phyloP scores from a whole-genome alignment of 257 asterid genomes.

The Ocimum tenuiflorum region DNA sequence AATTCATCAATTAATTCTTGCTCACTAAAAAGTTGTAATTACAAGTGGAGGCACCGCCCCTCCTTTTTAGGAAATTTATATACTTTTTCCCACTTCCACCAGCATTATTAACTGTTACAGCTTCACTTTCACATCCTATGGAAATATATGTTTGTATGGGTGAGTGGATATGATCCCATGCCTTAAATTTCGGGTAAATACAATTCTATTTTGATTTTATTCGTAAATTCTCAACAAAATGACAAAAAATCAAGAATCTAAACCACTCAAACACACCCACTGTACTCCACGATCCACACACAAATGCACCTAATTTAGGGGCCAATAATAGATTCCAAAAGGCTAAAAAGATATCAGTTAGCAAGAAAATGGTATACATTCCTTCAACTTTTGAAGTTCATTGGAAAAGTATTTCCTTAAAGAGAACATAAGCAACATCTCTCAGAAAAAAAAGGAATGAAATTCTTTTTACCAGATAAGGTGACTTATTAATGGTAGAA shows the following conservation, averaged over 20 bases:
- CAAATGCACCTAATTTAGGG: background rate
- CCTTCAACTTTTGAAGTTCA: conserved; percentile 9
- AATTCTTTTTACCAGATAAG: no score
- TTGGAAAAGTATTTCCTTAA: background rate
- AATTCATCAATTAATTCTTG: background rate
- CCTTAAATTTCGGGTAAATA: no score
- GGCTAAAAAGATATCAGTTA: no score
- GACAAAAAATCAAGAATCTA: background rate
- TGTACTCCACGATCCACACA: no score
- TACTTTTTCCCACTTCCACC: background rate
- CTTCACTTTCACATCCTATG: no score
- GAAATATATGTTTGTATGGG: no score
- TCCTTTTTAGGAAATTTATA: background rate
- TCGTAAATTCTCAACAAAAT: no score
- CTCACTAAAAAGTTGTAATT: background rate
- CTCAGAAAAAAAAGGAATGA: no score
- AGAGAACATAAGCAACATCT: background rate
- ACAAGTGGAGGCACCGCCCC: conserved; percentile 20
- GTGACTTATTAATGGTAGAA: no score
- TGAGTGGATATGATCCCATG: no score
- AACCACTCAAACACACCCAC: background rate
- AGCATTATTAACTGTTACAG: background rate
- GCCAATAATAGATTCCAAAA: background rate
- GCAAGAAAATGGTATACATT: background rate
- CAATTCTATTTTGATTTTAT: background rate